Evolutionary conservation across 768 basidiomycete species (phyloP), one percentile per base, ranked within the genome.

Genomic region (Neoboletus brunneissimus): DNA sequence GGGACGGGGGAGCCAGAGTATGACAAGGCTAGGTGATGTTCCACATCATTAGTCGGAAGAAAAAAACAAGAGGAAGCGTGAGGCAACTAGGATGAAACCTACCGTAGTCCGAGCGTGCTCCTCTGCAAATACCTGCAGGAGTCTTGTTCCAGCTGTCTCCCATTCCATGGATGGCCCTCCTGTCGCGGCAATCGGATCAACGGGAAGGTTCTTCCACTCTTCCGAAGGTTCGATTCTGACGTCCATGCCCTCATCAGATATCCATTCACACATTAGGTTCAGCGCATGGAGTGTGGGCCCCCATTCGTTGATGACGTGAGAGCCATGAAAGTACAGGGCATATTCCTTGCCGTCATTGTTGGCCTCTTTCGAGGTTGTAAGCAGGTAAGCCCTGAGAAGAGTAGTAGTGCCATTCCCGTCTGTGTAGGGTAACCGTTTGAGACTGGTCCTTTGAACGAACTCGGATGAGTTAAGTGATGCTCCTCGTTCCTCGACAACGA

Each of bases 151-250:
- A 1, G 13, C 49, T 2, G 52, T 51, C 8, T 45, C 51, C 67
- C 68, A 70, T n/a, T 53, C 58, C 4, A 52, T 22, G 15, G 48
- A 56, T 6, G 42, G 54, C 4, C 67, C 67, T 8, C 68, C 67
- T 0, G 58, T 70, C 1, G 67, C 66, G 29, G 52, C 51, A 23
- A 68, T 56, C 4, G 64, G 66, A 22, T 70, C 68, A 4, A 58
- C 56, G 0, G 68, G 68, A 16, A 68, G 64, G 37, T 68, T 61
- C 20, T 53, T 60, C 66, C 64, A 64, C 37, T 70, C 67, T 35
- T 65, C 54, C 15, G 27, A 58, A 35, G 48, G 56, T 1, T 55
- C 35, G 3, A 63, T 29, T 9, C 29, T 29, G 29, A 29, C 29
- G 29, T 29, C 29, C 29, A 29, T 8, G 8, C 29, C 29, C 8